Evolutionary conservation across 225 moss, liverwort and hornwort genomes (phyloP).

Genomic region (Straminergon stramineum): DNA sequence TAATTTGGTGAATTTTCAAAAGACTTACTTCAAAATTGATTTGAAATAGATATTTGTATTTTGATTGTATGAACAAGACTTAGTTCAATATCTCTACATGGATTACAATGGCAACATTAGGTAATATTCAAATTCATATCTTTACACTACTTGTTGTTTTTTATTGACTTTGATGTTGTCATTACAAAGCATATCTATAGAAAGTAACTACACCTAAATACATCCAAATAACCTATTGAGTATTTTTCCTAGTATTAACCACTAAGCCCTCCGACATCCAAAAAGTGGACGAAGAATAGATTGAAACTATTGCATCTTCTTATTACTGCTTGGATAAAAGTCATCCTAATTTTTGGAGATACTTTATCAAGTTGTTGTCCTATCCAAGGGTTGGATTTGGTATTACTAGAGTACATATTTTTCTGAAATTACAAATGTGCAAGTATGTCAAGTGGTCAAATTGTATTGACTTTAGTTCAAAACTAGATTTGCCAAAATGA

Average conservation of each 20-base stretch:
- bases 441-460: too few relatives aligned
- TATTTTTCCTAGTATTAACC: background rate
- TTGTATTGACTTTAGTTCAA: too few relatives aligned
- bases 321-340: too few relatives aligned
- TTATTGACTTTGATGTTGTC: accelerated
- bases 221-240: background rate
- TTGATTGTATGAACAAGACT: background rate
- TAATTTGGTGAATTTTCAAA: background rate
- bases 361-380: too few relatives aligned
- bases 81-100: background rate
- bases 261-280: too few relatives aligned
- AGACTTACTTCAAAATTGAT: background rate
- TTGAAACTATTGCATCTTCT: too few relatives aligned
- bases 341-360: too few relatives aligned
- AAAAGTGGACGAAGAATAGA: too few relatives aligned
- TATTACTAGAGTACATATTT: too few relatives aligned
- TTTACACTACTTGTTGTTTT: background rate
- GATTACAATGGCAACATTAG: background rate
- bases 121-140: background rate
- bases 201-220: background rate
- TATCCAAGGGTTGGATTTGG: too few relatives aligned
- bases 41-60: background rate
- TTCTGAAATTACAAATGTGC: too few relatives aligned
- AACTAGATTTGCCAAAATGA: too few relatives aligned
- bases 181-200: accelerated